Conservation (phyloP, 1,284 basidiomycete genomes). For the Ganoderma resinaceum region DNA sequence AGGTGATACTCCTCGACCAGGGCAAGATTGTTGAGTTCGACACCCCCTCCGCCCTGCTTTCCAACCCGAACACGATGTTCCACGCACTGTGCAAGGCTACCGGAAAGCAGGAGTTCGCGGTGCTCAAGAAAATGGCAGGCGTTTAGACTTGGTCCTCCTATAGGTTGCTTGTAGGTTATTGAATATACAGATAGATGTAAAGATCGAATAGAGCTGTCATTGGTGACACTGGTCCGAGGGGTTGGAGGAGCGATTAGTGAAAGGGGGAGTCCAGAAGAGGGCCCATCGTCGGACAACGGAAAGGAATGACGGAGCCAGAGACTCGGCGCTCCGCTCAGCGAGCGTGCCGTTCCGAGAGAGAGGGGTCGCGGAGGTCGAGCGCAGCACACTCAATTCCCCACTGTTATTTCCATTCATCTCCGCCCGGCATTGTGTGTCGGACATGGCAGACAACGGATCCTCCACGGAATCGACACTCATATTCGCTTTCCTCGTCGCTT, state of each 20-base stretch:
- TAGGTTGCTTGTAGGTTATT: background rate
- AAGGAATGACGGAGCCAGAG: background rate
- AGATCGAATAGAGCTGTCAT: background rate
- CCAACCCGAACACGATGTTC: conserved; percentile 73
- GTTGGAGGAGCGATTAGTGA: background rate
- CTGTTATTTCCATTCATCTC: background rate
- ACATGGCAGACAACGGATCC: background rate
- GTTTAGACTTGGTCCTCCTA: conserved; percentile 39
- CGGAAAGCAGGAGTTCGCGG: conserved; percentile 80
- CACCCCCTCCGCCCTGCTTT: conserved; percentile 73
- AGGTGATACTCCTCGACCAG: conserved; percentile 91
- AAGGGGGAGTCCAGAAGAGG: background rate
- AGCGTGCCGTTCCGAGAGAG: conserved; percentile 1
- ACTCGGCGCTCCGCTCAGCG: background rate
- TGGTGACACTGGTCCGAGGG: background rate
- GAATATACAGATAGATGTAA: background rate
- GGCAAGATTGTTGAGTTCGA: conserved; percentile 87
- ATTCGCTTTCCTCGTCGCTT: conserved; percentile 26
- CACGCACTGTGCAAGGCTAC: conserved; percentile 84
- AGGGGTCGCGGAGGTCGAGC: background rate
- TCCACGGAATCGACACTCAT: conserved; percentile 21
- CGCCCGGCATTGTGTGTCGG: background rate
- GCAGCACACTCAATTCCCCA: background rate
- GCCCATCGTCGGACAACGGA: background rate
- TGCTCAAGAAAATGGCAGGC: conserved; percentile 73